Conservation (phyloP, 2,329 filamentous ascomycete genomes). For the Fusarium chaquense region DNA sequence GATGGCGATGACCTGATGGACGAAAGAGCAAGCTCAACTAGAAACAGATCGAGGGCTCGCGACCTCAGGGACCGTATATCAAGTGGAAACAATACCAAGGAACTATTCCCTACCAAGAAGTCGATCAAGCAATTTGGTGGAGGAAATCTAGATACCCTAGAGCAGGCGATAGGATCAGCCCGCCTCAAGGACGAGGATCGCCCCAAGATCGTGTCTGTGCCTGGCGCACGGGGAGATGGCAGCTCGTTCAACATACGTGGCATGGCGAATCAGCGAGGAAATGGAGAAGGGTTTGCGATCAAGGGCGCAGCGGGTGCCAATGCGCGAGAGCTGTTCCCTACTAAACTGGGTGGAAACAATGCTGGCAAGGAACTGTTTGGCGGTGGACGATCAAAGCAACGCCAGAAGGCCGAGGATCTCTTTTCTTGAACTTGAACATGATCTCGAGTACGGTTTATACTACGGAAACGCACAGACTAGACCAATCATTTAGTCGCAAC, state of each 20-base stretch:
- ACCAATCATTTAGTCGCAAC: constrained; percentile 16
- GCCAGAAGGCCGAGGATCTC: constrained; percentile 78
- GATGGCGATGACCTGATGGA: constrained; percentile 58
- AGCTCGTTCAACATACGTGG: constrained; percentile 72
- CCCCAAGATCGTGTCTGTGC: constrained; percentile 70
- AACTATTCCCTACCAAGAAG: constrained; percentile 56
- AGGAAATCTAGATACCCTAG: constrained; percentile 55
- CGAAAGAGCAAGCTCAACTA: constrained; percentile 48
- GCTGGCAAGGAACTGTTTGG: constrained; percentile 77
- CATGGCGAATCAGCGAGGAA: constrained; percentile 60
- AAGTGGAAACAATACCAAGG: constrained; percentile 51
- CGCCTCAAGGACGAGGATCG: constrained; percentile 54
- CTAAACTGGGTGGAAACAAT: constrained; percentile 68
- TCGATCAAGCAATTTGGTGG: constrained; percentile 43
- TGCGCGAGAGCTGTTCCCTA: constrained; percentile 76
- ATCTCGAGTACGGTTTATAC: neutral
- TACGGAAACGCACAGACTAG: constrained; percentile 2
- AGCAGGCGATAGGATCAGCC: constrained; percentile 55
- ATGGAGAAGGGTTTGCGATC: constrained; percentile 69
- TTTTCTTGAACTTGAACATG: constrained; percentile 66
- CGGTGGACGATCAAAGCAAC: constrained; percentile 62
- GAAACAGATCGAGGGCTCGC: constrained; percentile 52
- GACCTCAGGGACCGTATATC: constrained; percentile 52
- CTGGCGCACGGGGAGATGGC: constrained; percentile 55
- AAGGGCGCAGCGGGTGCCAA: constrained; percentile 66